A percentile compares a stretch with the other conserved stretches of the same genome.
These are phyloP conservation scores for Arthrobotrys entomopaga DNA, from an alignment of 2,329 filamentous ascomycete species.

Conservation along the genomic window DNA sequence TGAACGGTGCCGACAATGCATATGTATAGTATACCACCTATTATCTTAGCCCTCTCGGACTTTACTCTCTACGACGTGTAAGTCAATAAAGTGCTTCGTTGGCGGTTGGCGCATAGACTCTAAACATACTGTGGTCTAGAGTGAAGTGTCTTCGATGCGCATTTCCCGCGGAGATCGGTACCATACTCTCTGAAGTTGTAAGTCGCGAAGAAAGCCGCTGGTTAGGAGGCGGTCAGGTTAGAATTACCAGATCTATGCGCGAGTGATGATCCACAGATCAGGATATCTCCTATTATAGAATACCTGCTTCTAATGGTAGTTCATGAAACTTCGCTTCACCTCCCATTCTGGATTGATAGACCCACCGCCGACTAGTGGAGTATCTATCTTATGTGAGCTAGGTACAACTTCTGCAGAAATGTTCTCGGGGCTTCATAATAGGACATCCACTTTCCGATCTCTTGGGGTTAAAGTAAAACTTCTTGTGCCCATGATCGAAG, in stretches of 20 bases:
- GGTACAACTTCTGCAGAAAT: constrained; percentile 63
- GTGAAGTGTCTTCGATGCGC: constrained; percentile 63
- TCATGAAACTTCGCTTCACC: constrained; percentile 61
- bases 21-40: background rate
- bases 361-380: constrained; percentile 61
- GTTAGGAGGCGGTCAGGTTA: constrained; percentile 61
- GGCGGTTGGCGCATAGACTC: no score
- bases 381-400: constrained; percentile 61
- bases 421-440: constrained; percentile 57
- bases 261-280: constrained; percentile 63
- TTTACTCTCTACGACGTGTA: background rate
- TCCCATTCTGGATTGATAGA: constrained; percentile 62
- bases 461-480: no score
- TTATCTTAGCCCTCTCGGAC: background rate
- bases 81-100: no score
- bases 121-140: constrained; percentile 61
- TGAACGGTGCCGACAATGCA: constrained; percentile 1
- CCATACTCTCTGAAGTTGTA: constrained; percentile 63
- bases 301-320: constrained; percentile 61
- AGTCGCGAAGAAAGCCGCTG: constrained; percentile 64
- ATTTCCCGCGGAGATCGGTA: constrained; percentile 62
- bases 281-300: constrained; percentile 60
- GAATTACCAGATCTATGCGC: constrained; percentile 62
- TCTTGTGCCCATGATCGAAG: no score
- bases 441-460: no score